phyloP scores from a whole-genome alignment of 2,329 filamentous ascomycete genomes.

The Alternaria brassicae region DNA sequence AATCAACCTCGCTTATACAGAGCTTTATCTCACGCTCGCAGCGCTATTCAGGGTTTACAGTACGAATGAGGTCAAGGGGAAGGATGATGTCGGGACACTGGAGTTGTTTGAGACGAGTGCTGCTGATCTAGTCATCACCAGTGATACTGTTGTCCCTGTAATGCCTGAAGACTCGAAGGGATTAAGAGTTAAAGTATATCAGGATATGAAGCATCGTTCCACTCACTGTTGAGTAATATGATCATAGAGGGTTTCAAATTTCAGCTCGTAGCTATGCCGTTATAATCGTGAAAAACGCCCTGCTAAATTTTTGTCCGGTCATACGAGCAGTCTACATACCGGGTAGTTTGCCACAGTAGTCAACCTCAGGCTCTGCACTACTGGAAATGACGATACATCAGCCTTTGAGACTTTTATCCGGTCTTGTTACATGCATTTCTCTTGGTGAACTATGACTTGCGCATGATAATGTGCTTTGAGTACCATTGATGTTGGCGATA shows the following conservation, averaged over 20 bases:
- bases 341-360: too few relatives aligned
- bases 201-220: background rate
- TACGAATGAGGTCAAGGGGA: background rate
- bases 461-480: background rate
- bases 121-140: slow-evolving; percentile 1
- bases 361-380: too few relatives aligned
- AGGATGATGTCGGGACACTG: slow-evolving; percentile 2
- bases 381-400: background rate
- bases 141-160: background rate
- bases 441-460: background rate
- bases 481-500: background rate
- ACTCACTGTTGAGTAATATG: too few relatives aligned
- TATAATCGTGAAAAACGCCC: too few relatives aligned
- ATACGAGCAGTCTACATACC: too few relatives aligned
- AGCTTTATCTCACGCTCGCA: background rate
- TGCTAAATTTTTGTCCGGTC: too few relatives aligned
- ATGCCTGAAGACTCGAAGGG: slow-evolving; percentile 5
- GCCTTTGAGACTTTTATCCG: background rate
- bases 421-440: background rate
- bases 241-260: too few relatives aligned
- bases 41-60: slow-evolving; percentile 1
- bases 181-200: background rate
- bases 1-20: slow-evolving; percentile 15
- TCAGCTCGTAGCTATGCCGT: too few relatives aligned
- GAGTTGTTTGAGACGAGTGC: slow-evolving; percentile 8